A percentile compares a stretch with the other conserved stretches of the same genome.
These are phyloP conservation scores for Zarea fungicola DNA, from an alignment of 2,329 filamentous ascomycete genomes.

Conservation along the genomic window DNA sequence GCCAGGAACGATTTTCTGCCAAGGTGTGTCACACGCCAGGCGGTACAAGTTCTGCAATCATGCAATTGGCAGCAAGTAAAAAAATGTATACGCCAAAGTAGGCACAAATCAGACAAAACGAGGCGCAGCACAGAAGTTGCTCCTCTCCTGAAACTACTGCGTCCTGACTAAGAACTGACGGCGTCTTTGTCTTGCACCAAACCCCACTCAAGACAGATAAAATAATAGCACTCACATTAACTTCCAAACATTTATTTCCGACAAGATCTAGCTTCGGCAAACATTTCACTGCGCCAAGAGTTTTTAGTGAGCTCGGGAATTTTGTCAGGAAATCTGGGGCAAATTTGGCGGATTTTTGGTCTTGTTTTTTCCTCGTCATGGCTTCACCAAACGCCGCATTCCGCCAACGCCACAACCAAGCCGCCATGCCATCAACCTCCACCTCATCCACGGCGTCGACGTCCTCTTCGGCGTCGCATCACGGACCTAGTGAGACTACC, in stretches of 20 bases:
- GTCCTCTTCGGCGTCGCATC: background rate
- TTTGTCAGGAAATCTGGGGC: no score
- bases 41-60: background rate
- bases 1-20: background rate
- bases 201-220: no score
- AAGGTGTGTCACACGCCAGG: background rate
- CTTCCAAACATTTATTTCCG: no score
- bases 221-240: no score
- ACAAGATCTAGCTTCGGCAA: no score
- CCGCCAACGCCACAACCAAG: slow-evolving; percentile 8
- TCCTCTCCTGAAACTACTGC: no score
- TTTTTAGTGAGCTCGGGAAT: no score
- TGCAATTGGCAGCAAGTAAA: background rate
- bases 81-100: background rate
- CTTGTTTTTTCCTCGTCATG: background rate
- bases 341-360: background rate
- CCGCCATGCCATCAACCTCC: slow-evolving; percentile 3
- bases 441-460: background rate
- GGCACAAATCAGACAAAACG: background rate
- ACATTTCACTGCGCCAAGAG: no score
- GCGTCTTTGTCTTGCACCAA: background rate
- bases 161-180: slow-evolving; percentile 3
- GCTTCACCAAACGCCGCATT: slow-evolving; percentile 1
- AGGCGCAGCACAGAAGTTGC: slow-evolving; percentile 8
- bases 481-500: no score